phyloP scores from a whole-genome alignment of 345 rosid species.

The Aurinia saxatilis region DNA sequence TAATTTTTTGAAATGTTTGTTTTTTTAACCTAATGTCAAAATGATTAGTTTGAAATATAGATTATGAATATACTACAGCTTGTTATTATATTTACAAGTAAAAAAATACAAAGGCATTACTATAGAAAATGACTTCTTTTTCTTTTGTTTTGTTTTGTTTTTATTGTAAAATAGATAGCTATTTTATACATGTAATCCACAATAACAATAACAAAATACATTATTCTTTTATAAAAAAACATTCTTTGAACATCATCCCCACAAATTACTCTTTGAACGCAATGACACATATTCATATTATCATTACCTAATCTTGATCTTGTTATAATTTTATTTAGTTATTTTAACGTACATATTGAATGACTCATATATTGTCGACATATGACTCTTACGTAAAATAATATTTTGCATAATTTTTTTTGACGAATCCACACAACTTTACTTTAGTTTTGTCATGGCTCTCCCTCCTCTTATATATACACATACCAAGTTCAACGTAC shows the following conservation, averaged over 20 bases:
- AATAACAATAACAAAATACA: background rate
- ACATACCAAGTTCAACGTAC: background rate
- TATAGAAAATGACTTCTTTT: background rate
- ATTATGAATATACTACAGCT: background rate
- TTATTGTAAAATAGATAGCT: background rate
- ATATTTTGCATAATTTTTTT: too few relatives aligned
- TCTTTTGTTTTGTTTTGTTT: background rate
- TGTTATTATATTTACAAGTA: background rate
- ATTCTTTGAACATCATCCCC: conserved; percentile 2
- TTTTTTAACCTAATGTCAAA: background rate
- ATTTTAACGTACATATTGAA: background rate
- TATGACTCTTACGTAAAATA: conserved; percentile 2
- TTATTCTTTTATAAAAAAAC: background rate
- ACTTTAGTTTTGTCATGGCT: conserved; percentile 12
- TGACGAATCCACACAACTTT: conserved; percentile 22
- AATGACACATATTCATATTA: conserved; percentile 21
- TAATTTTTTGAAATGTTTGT: background rate
- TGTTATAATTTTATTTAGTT: background rate
- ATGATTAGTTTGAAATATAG: background rate
- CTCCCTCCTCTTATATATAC: conserved; percentile 14
- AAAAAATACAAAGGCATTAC: too few relatives aligned
- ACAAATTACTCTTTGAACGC: conserved; percentile 21
- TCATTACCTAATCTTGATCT: conserved; percentile 23
- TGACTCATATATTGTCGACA: conserved; percentile 18
- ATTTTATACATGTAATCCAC: conserved; percentile 13